Evolutionary conservation across 805 yeast genomes (phyloP), one percentile per base, ranked within the genome.

Genomic region (Ogataea pilisensis): DNA sequence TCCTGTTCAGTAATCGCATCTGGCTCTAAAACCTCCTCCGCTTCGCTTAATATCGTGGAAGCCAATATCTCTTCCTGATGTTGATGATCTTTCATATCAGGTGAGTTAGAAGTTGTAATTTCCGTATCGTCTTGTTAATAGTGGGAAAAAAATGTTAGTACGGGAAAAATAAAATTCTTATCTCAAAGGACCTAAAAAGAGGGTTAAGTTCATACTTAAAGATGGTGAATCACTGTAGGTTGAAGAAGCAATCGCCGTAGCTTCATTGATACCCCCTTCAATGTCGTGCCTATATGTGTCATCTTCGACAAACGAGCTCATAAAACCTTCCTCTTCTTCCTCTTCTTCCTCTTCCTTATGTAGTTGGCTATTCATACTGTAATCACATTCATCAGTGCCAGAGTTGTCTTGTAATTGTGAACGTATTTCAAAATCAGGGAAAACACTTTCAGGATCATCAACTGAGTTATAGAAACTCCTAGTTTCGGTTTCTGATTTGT

Each of bases 261-360:
- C 28, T 8, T 29, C 33, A 18, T 17, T 21, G 18, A 18, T 8
- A 18, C 18, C 13, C 17, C 19, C 26, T n/a, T 35, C 32, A 5
- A 13, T 8, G 2, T 14, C 27, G 21, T 14, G 16, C 25, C 5
- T 8, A 7, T 35, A 27, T 18, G 31, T 19, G 8, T 25, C 14
- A 19, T 50, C 54, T 32, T 50, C 54, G 7, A 47, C 44, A 31
- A 50, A 47, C 5, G 51, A 45, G 30, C 54, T 50, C 42, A 50
- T 34, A 4, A 39, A 36, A 1, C 43, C 48, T 28, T 43, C 42
- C 11, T 40, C 39, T 17, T 31, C 41, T 7, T 40, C 38, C 4
- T 31, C 48, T 28, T 43, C 42, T n/a, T 40, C 39, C 14, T 31
- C 41, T 7, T 40, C 38, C 4, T 31, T 11, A 22, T 7, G 11